Evolutionary conservation across 169 alveolate genomes (phyloP).

Genomic region (Plasmodium reichenowi): DNA sequence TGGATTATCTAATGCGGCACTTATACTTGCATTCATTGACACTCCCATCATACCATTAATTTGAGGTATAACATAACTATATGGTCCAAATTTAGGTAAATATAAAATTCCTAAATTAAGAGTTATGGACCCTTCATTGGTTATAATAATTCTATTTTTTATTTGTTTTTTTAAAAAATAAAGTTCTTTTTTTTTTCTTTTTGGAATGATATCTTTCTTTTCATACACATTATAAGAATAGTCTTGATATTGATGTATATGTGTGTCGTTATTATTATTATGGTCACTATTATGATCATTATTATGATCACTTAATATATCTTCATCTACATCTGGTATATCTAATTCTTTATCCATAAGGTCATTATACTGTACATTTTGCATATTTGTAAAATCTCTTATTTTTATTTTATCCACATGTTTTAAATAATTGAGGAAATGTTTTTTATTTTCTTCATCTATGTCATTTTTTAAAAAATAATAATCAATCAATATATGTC

Average conservation of each 20-base stretch:
- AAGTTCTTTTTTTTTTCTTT: background rate
- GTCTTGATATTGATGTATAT: background rate
- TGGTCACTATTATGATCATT: background rate
- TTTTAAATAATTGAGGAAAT: conserved; percentile 38
- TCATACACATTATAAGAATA: background rate
- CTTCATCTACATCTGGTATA: background rate
- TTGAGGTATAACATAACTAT: conserved; percentile 53
- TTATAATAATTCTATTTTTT: conserved; percentile 40
- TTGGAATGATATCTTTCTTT: background rate
- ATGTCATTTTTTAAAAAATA: conserved; percentile 29
- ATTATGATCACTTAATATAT: conserved; percentile 27
- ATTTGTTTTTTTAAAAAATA: conserved; percentile 28
- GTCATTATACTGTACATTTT: background rate
- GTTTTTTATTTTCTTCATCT: conserved; percentile 5
- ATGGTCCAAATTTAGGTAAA: conserved; percentile 68
- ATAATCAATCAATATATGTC: conserved; percentile 42
- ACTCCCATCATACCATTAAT: conserved; percentile 75
- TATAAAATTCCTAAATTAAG: conserved; percentile 48
- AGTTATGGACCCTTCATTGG: conserved; percentile 70
- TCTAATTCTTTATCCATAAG: background rate
- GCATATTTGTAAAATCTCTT: background rate
- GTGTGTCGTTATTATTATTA: background rate
- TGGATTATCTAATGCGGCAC: conserved; percentile 39
- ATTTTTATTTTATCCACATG: background rate
- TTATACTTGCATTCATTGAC: conserved; percentile 67